phyloP scores from a whole-genome alignment of 2,329 filamentous ascomycete genomes.

The Fusarium papillatum region DNA sequence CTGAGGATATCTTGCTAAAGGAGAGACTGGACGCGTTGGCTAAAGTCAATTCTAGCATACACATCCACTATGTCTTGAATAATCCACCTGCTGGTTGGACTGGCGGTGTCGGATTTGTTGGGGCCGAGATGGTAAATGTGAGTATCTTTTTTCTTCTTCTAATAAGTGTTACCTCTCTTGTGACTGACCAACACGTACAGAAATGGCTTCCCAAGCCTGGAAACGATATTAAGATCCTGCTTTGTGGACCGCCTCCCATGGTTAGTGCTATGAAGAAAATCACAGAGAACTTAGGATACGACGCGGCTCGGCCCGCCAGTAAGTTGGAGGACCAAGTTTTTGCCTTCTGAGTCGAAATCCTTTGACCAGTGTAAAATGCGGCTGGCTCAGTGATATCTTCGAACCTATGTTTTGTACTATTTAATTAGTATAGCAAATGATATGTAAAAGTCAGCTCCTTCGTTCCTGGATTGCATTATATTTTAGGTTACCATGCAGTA shows the following conservation, averaged over 20 bases:
- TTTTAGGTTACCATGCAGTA: too few species aligned
- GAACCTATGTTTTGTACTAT: neutral
- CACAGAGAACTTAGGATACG: slow-evolving; percentile 86
- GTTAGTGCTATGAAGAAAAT: slow-evolving; percentile 96
- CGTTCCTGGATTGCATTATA: neutral
- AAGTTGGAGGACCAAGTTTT: slow-evolving; percentile 98
- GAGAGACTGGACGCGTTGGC: slow-evolving; percentile 87
- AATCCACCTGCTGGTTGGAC: slow-evolving; percentile 92
- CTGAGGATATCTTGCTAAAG: slow-evolving; percentile 90
- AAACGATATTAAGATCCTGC: slow-evolving; percentile 88
- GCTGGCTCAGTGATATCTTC: neutral
- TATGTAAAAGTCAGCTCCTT: neutral
- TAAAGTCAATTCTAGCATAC: slow-evolving; percentile 82
- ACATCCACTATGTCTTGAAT: slow-evolving; percentile 94
- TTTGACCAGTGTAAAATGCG: neutral
- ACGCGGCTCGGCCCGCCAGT: slow-evolving; percentile 92
- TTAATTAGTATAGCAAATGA: neutral
- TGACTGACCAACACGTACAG: slow-evolving; percentile 53
- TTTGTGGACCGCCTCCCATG: slow-evolving; percentile 97
- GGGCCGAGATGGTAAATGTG: slow-evolving; percentile 92
- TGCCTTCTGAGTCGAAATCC: slow-evolving; percentile 71
- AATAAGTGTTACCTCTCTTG: neutral
- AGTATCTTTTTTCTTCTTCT: slow-evolving; percentile 38
- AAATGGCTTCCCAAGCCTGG: slow-evolving; percentile 85
- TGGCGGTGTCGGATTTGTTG: slow-evolving; percentile 93